Evolutionary conservation across 768 basidiomycete genomes (phyloP).

Genomic region (Tylopilus intermedius): DNA sequence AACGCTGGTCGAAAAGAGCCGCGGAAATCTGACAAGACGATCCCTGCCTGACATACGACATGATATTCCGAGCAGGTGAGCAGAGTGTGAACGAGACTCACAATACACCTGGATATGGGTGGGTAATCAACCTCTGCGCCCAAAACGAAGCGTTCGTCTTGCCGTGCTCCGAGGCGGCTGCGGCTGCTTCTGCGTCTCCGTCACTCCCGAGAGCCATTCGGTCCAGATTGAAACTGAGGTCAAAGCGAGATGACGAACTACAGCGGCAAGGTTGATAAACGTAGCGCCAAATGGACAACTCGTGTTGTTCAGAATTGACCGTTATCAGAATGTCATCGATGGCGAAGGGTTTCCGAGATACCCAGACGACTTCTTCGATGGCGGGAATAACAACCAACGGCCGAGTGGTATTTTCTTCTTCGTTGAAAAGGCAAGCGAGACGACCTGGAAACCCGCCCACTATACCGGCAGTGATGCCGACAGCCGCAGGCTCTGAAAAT

Average conservation of each 20-base stretch:
- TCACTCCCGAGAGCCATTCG: conserved; percentile 59
- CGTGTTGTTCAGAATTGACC: conserved; percentile 47
- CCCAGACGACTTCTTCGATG: conserved; percentile 62
- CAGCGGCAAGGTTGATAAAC: conserved; percentile 44
- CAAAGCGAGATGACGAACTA: conserved; percentile 48
- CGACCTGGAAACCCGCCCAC: conserved; percentile 36
- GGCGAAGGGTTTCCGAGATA: conserved; percentile 41
- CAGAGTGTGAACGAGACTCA: conserved; percentile 32
- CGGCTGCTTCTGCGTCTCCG: conserved; percentile 39
- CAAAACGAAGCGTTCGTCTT: conserved; percentile 71
- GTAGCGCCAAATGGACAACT: conserved; percentile 70
- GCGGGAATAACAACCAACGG: conserved; percentile 55
- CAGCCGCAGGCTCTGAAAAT: conserved; percentile 66
- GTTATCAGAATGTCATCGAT: conserved; percentile 54
- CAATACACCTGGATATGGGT: conserved; percentile 46
- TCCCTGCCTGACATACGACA: conserved; percentile 13
- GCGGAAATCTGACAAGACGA: conserved; percentile 38
- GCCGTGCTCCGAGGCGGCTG: conserved; percentile 49
- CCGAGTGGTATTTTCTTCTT: conserved; percentile 47
- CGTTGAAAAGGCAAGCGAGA: conserved; percentile 44
- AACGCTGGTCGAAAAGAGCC: conserved; percentile 61
- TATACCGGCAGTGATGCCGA: conserved; percentile 64
- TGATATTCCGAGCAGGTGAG: background rate
- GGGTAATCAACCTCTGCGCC: conserved; percentile 57
- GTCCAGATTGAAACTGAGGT: conserved; percentile 58